These are phyloP conservation scores for Microbotryum lychnidis-dioicae DNA, from an alignment of 1,284 basidiomycete genomes.

Conservation along the genomic window DNA sequence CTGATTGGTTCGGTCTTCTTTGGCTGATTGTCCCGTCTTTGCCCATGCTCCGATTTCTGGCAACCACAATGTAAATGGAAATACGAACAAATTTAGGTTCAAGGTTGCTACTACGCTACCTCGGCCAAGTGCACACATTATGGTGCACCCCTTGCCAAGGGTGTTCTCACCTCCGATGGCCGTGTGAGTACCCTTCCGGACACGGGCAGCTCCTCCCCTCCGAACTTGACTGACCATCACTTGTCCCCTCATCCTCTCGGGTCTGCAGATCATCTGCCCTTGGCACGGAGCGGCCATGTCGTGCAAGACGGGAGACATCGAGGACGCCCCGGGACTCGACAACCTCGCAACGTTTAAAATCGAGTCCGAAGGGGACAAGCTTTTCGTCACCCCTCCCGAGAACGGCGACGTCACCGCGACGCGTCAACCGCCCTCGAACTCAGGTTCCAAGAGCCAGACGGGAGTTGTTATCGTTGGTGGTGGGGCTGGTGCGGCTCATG, in stretches of 20 bases:
- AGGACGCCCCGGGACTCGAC: constrained; percentile 82
- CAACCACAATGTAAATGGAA: not conserved
- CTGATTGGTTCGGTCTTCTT: not conserved
- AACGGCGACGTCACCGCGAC: constrained; percentile 35
- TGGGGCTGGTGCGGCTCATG: constrained; percentile 69
- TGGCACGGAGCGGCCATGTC: constrained; percentile 95
- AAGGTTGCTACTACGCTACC: constrained; percentile 51
- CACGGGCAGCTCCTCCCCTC: not conserved
- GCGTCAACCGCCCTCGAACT: constrained; percentile 38
- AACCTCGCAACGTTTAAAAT: constrained; percentile 73
- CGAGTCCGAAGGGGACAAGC: constrained; percentile 36
- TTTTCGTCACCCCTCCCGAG: constrained; percentile 46
- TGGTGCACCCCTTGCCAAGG: constrained; percentile 70
- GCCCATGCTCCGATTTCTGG: not conserved
- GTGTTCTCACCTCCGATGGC: constrained; percentile 69
- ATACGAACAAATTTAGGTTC: constrained; percentile 5
- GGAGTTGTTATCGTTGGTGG: constrained; percentile 74
- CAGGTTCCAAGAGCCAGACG: constrained; percentile 44
- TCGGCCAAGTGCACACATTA: constrained; percentile 85
- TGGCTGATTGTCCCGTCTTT: constrained; percentile 41
- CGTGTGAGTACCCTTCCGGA: constrained; percentile 42
- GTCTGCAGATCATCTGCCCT: constrained; percentile 47
- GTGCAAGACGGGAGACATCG: constrained; percentile 52
- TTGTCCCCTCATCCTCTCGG: not conserved
- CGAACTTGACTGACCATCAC: not conserved